Conservation (phyloP, 345 rosid genomes). For the Nephelium lappaceum region DNA sequence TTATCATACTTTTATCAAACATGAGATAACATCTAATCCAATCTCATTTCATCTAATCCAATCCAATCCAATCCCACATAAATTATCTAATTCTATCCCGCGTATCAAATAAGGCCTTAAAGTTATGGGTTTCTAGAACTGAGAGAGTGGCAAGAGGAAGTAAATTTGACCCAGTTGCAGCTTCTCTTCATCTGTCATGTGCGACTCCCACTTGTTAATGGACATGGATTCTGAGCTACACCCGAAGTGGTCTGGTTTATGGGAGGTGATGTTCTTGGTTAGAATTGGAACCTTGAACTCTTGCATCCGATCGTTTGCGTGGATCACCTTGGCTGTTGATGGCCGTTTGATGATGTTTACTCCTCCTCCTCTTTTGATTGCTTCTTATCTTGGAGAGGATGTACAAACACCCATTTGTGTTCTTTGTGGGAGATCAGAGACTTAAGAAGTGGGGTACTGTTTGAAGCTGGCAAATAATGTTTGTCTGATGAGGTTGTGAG, state of each 20-base stretch:
- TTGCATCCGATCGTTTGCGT: slow-evolving; percentile 29
- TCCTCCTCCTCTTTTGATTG: slow-evolving; percentile 6
- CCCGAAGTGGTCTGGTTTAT: slow-evolving; percentile 33
- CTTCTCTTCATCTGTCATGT: slow-evolving; percentile 31
- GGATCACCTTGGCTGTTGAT: slow-evolving; percentile 25
- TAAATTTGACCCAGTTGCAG: slow-evolving; percentile 42
- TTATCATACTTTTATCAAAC: too few species aligned
- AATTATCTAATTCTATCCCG: too few species aligned
- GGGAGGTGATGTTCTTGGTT: slow-evolving; percentile 26
- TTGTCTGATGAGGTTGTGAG: too few species aligned
- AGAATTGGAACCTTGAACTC: slow-evolving; percentile 29
- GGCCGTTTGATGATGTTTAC: neutral
- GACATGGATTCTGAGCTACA: slow-evolving; percentile 43
- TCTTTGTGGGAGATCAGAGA: neutral
- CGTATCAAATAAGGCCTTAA: too few species aligned
- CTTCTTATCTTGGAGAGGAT: slow-evolving; percentile 19
- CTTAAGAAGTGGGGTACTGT: neutral
- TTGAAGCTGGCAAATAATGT: too few species aligned
- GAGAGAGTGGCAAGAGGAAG: slow-evolving; percentile 37
- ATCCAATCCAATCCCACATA: too few species aligned
- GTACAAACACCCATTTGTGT: slow-evolving; percentile 30
- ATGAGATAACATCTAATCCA: too few species aligned
- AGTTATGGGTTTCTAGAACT: slow-evolving; percentile 25
- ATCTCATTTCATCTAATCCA: too few species aligned
- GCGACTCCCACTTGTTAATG: slow-evolving; percentile 29